These are phyloP conservation scores for Lentinula novae-zelandiae DNA, from an alignment of 1,284 basidiomycete species.

Conservation along the genomic window DNA sequence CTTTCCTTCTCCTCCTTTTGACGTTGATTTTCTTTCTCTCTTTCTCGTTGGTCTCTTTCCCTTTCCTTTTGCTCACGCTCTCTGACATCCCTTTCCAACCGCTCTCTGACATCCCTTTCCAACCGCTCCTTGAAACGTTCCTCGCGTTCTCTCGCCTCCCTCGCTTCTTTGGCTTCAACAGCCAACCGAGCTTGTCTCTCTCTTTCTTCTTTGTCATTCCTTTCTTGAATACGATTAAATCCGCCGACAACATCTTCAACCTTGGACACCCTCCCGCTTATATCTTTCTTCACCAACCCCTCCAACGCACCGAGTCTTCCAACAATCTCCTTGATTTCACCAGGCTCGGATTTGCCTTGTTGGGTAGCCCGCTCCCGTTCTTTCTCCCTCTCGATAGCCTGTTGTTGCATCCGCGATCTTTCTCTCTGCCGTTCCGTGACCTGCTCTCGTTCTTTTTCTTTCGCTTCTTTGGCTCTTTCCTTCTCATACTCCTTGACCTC, in stretches of 20 bases:
- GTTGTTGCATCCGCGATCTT: not conserved
- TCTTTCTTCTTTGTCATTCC: too few relatives aligned
- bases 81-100: conserved; percentile 15
- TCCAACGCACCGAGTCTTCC: conserved; percentile 54
- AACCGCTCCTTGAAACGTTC: not conserved
- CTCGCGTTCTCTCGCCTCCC: too few relatives aligned
- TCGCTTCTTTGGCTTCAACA: too few relatives aligned
- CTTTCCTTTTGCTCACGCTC: conserved; percentile 48
- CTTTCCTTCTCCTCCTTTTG: not conserved
- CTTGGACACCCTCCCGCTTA: conserved; percentile 43
- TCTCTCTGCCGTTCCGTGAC: not conserved
- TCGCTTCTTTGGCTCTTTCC: not conserved
- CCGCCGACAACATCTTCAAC: conserved; percentile 33
- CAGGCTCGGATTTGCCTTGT: too few relatives aligned
- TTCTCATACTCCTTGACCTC: too few relatives aligned
- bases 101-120: conserved; percentile 14
- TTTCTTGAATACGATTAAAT: too few relatives aligned
- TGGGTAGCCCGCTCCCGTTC: not conserved
- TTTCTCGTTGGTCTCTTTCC: not conserved
- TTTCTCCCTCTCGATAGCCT: not conserved
- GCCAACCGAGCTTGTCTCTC: too few relatives aligned
- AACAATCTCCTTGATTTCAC: conserved; percentile 35
- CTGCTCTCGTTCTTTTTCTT: not conserved
- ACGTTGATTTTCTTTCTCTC: too few relatives aligned
- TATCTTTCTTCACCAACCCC: conserved; percentile 51